Evolutionary conservation across 2,329 filamentous ascomycete species (phyloP).

Genomic region (Aureobasidium sp.): DNA sequence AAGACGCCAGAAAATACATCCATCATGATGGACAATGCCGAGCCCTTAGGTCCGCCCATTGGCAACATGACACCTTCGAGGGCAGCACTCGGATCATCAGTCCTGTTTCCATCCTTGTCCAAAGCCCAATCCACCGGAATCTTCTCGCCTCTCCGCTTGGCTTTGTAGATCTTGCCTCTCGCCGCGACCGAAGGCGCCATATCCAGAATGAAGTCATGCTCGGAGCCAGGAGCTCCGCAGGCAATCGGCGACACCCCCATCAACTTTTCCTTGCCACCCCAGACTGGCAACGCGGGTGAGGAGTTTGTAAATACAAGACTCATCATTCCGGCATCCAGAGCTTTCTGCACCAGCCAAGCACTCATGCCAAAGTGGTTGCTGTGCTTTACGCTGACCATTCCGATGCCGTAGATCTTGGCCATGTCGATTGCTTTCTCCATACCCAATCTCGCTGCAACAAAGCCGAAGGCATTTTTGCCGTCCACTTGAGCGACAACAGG

Average conservation of each 20-base stretch:
- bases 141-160: slow-evolving; percentile 54
- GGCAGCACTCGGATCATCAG: slow-evolving; percentile 56
- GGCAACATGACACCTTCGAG: slow-evolving; percentile 74
- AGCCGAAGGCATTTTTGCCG: slow-evolving; percentile 65
- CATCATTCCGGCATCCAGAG: slow-evolving; percentile 56
- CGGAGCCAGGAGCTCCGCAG: slow-evolving; percentile 58
- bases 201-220: slow-evolving; percentile 58
- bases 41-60: slow-evolving; percentile 79
- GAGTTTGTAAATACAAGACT: slow-evolving; percentile 51
- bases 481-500: slow-evolving; percentile 60
- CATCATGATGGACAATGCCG: slow-evolving; percentile 74
- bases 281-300: slow-evolving; percentile 61
- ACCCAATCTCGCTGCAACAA: slow-evolving; percentile 55
- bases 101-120: slow-evolving; percentile 53
- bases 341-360: slow-evolving; percentile 69
- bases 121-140: slow-evolving; percentile 65
- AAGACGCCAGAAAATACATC: slow-evolving; percentile 76
- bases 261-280: slow-evolving; percentile 57
- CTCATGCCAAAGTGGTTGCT: slow-evolving; percentile 77
- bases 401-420: slow-evolving; percentile 58
- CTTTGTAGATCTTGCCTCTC: slow-evolving; percentile 61
- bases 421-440: slow-evolving; percentile 60
- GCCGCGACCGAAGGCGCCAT: slow-evolving; percentile 62
- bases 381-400: slow-evolving; percentile 64
- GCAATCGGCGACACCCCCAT: slow-evolving; percentile 66